phyloP scores from a whole-genome alignment of 192 early-diverging fungal species.

The Rhizophagus clarus region DNA sequence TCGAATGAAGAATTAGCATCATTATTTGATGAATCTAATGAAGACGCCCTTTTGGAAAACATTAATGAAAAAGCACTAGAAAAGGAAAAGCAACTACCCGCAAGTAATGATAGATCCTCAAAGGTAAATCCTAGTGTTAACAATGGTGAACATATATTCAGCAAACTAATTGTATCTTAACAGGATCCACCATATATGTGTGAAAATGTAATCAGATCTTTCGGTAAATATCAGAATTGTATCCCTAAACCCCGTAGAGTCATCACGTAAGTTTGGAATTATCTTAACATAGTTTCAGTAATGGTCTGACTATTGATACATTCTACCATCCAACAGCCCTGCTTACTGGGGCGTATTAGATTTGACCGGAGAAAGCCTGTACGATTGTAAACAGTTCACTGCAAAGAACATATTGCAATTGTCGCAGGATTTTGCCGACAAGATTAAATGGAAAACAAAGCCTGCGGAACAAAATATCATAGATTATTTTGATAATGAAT shows the following conservation, averaged over 20 bases:
- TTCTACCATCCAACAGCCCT: conserved; percentile 13
- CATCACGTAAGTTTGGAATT: conserved; percentile 4
- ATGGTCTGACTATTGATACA: neutral
- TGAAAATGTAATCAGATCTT: no score
- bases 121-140: conserved; percentile 28
- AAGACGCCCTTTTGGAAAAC: conserved; percentile 13
- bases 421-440: conserved; percentile 22
- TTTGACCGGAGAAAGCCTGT: conserved; percentile 20
- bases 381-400: conserved; percentile 4
- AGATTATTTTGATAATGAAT: conserved; percentile 1
- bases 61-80: conserved; percentile 23
- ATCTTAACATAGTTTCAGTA: neutral
- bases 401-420: neutral
- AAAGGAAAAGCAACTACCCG: neutral
- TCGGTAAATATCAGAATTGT: conserved; percentile 26
- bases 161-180: conserved; percentile 11
- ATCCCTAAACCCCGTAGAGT: conserved; percentile 12
- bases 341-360: conserved; percentile 24
- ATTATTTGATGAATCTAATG: conserved; percentile 24
- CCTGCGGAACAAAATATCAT: neutral
- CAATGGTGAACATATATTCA: conserved; percentile 18
- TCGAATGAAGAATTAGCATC: neutral
- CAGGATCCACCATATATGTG: no score
- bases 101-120: neutral
- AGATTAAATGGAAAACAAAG: conserved; percentile 15